Conservation (phyloP, 2,329 filamentous ascomycete genomes). For the Mollisiaceae sp. region DNA sequence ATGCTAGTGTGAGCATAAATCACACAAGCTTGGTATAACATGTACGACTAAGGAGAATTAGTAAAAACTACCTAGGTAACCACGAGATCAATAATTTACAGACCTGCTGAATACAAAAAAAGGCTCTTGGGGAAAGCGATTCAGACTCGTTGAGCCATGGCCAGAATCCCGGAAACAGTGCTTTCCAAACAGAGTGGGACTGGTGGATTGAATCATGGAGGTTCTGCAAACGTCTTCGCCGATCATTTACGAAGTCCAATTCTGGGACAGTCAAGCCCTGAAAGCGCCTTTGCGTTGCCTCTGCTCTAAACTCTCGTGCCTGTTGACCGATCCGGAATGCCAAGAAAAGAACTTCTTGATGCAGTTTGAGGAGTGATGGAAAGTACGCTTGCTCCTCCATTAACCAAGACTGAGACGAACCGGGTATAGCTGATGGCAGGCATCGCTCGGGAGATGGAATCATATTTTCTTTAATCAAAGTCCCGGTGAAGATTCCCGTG, state of each 20-base stretch:
- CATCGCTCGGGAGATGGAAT: constrained; percentile 46
- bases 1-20: constrained; percentile 60
- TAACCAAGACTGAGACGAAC: constrained; percentile 41
- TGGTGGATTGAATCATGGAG: constrained; percentile 45
- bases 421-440: constrained; percentile 20
- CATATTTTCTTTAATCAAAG: constrained; percentile 51
- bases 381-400: constrained; percentile 45
- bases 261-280: neutral
- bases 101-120: constrained; percentile 49
- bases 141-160: constrained; percentile 13
- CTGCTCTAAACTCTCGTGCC: constrained; percentile 30
- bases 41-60: constrained; percentile 42
- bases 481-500: constrained; percentile 54
- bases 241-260: constrained; percentile 14
- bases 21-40: constrained; percentile 54
- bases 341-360: constrained; percentile 35
- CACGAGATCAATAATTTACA: constrained; percentile 29
- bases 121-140: constrained; percentile 23
- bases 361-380: constrained; percentile 29
- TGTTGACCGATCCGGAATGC: constrained; percentile 32
- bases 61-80: neutral
- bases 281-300: constrained; percentile 15
- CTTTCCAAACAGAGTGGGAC: constrained; percentile 33
- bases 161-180: constrained; percentile 21
- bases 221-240: constrained; percentile 43